Percentiles rank a stretch among this genome's conserved stretches.
These are phyloP conservation scores for Leishmania arabica DNA, from an alignment of 208 protist species.

Conservation along the genomic window DNA sequence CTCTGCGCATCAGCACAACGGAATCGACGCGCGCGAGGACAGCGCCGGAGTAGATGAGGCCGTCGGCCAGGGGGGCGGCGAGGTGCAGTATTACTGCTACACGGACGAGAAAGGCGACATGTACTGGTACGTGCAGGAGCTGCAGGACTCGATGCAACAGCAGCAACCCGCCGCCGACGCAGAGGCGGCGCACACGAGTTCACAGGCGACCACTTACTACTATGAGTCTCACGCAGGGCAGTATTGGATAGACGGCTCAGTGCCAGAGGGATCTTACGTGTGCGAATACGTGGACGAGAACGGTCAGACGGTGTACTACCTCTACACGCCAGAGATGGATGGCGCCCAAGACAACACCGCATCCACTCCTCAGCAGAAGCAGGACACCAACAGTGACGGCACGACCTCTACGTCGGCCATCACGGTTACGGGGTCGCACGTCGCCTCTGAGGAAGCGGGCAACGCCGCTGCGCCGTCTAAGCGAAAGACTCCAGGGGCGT, in stretches of 20 bases:
- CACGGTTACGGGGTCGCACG: constrained; percentile 10
- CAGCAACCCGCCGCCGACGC: constrained; percentile 6
- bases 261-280: constrained; percentile 20
- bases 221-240: neutral
- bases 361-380: neutral
- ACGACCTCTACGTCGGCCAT: constrained; percentile 9
- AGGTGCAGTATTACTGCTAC: constrained; percentile 61
- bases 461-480: neutral
- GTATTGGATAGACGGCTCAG: neutral
- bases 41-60: constrained; percentile 1
- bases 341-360: neutral
- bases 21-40: constrained; percentile 3
- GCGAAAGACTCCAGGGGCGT: constrained; percentile 17
- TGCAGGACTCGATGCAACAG: constrained; percentile 27
- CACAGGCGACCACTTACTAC: neutral
- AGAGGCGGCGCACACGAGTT: neutral
- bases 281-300: constrained; percentile 48
- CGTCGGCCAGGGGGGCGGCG: constrained; percentile 1
- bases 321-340: constrained; percentile 27
- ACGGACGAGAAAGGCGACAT: constrained; percentile 54
- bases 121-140: constrained; percentile 40
- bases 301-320: constrained; percentile 38
- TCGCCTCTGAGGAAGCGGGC: constrained; percentile 8
- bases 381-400: neutral
- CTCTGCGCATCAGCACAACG: neutral